Percentiles rank a stretch among this genome's conserved stretches.
phyloP scores from a whole-genome alignment of 495 filamentous ascomycete species.

The Xylaria venustula region DNA sequence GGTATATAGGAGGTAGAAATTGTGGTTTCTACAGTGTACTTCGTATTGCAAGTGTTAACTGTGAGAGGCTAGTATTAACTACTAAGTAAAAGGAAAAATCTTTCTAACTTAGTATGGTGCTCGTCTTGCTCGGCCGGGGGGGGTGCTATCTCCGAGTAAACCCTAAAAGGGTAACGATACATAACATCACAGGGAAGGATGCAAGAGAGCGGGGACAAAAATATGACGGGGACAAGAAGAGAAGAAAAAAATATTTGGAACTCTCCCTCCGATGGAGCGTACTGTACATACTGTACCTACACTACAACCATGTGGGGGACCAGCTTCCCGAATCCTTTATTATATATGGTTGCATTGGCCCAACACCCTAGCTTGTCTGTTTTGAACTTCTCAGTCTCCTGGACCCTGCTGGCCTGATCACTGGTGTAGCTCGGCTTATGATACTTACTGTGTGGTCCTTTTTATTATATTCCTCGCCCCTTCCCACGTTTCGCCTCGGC shows the following conservation, averaged over 20 bases:
- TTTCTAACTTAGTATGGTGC: no score
- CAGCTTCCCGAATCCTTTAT: background rate
- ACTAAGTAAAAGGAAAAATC: no score
- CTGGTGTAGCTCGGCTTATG: background rate
- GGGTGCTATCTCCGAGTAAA: no score
- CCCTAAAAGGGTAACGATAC: background rate
- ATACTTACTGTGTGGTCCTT: background rate
- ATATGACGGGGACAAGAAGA: background rate
- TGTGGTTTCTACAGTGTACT: no score
- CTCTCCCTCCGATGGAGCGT: no score
- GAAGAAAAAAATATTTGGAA: background rate
- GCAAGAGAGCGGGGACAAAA: background rate
- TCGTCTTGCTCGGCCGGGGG: no score
- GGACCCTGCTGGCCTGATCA: background rate
- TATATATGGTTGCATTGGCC: background rate
- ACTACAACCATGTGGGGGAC: background rate
- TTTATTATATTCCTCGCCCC: background rate
- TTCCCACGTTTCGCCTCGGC: background rate
- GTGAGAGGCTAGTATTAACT: no score
- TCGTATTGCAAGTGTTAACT: no score
- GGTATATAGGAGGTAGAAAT: no score
- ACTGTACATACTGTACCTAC: no score
- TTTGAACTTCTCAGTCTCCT: background rate
- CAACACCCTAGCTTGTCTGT: background rate
- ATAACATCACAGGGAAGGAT: conserved; percentile 5